A percentile compares a stretch with the other conserved stretches of the same genome.
Evolutionary conservation across 257 asterid species (phyloP).

Genomic region (Eucommia ulmoides): DNA sequence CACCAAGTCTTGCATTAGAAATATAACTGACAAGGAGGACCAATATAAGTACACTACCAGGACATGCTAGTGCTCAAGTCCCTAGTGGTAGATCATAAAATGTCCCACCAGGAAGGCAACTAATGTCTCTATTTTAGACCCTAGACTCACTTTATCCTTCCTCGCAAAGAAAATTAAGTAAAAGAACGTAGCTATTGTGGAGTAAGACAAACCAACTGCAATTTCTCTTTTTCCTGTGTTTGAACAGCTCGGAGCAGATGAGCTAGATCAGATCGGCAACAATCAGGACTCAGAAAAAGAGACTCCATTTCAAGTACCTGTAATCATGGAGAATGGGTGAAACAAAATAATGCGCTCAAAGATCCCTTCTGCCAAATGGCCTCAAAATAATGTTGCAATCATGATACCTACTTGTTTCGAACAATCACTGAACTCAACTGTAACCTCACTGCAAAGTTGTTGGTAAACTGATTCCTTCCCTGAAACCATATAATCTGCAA

Average conservation of each 20-base stretch:
- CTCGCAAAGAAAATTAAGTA: conserved; percentile 3
- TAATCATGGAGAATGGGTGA: conserved; percentile 7
- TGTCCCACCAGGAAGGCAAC: neutral
- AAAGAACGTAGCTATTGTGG: conserved; percentile 4
- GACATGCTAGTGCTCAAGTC: too few relatives aligned
- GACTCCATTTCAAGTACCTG: conserved; percentile 83
- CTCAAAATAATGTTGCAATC: neutral
- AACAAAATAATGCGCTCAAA: conserved; percentile 4
- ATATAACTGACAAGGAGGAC: too few relatives aligned
- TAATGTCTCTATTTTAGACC: neutral
- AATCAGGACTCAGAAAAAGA: conserved; percentile 51
- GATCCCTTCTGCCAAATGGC: neutral
- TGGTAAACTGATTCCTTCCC: conserved; percentile 80
- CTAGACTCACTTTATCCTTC: neutral
- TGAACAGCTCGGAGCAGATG: conserved; percentile 67
- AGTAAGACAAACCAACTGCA: conserved; percentile 54
- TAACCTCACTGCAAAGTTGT: conserved; percentile 78
- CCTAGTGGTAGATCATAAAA: too few relatives aligned
- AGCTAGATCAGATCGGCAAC: conserved; percentile 73
- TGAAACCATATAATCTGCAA: conserved; percentile 61
- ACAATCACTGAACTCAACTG: conserved; percentile 79
- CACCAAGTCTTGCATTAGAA: too few relatives aligned
- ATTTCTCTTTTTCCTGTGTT: conserved; percentile 77
- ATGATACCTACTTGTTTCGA: conserved; percentile 61
- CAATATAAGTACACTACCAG: too few relatives aligned